Base-by-base conservation (phyloP, 306 rosid species). In the Lathyrus sativus region DNA sequence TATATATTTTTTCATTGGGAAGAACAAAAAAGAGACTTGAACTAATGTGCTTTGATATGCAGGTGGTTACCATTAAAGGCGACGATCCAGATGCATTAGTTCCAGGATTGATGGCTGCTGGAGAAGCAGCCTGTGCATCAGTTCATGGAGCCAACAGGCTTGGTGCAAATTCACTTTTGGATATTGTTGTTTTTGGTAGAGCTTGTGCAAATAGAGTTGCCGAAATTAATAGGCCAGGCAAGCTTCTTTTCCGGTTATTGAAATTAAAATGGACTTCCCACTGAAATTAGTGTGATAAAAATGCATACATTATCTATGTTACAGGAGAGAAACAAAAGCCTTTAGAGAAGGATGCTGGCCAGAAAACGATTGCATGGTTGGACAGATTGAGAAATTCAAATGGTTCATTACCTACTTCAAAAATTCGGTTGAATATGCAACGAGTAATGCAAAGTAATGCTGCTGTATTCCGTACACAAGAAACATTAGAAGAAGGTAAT, bases 401-500 rank as follows among this genome's bases (percentile, higher is more conserved):
- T 76, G 99, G 99, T 15, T 82, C 99, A 49, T 46, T 85, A 13
- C 95, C 87, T 41, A 90, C 99, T 79, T 81, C 99, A 19, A 57
- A 82, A 26, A 88, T 93, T 74, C 81, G 99, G 67, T 83, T 93
- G 80, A 87, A 93, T 80, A 90, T 93, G 99, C 99, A 93, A 76
- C 84, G 95, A n/a, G 15, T 86, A 14, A 93, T 93, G 99, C 99
- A 93, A 87, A 93, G 38, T 67, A 88, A 93, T 78, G 99, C 97
- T 74, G 97, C 99, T 78, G 99, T 93, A 53, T 93, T 93, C 85
- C 99, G 99, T 43, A 90, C 96, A 37, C 95, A 88, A 68, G 99
- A 93, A 75, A 90, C 95, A 37, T 81, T 93, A 74, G 90, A 79
- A 84, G 99, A 89, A 85, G 96, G 96, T 87, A 83, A 41, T 11